A percentile compares a stretch with the other conserved stretches of the same genome.
Conservation (phyloP, 768 basidiomycete genomes). For the Ephemerocybe angulata region DNA sequence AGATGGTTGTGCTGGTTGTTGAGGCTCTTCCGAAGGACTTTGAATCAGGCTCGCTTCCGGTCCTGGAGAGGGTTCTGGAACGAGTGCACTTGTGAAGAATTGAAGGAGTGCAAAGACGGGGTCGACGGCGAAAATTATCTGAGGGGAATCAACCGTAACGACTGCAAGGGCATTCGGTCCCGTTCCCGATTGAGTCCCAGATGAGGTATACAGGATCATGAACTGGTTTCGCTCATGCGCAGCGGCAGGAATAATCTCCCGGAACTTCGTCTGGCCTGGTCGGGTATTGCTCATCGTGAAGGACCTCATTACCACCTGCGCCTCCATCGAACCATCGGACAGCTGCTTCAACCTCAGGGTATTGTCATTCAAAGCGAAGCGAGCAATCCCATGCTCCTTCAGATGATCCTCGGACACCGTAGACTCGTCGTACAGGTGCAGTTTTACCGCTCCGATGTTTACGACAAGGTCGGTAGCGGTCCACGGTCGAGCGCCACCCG, state of each 20-base stretch:
- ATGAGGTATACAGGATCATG: conserved; percentile 84
- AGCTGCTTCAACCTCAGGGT: conserved; percentile 76
- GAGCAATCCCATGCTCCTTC: conserved; percentile 76
- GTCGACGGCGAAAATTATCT: conserved; percentile 88
- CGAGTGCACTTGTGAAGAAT: conserved; percentile 61
- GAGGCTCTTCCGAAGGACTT: background rate
- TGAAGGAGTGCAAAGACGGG: conserved; percentile 85
- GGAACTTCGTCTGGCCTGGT: conserved; percentile 77
- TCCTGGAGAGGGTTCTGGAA: background rate
- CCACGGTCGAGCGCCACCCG: conserved; percentile 40
- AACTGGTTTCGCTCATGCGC: conserved; percentile 87
- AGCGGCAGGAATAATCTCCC: conserved; percentile 93
- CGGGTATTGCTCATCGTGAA: conserved; percentile 89
- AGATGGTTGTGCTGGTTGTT: background rate
- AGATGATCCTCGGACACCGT: conserved; percentile 57
- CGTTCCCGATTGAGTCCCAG: conserved; percentile 49
- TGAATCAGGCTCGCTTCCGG: background rate
- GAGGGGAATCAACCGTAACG: conserved; percentile 87
- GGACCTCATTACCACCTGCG: conserved; percentile 84
- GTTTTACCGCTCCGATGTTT: conserved; percentile 62
- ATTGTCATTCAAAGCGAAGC: conserved; percentile 79
- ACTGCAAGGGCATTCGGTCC: conserved; percentile 60
- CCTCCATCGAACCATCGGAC: conserved; percentile 80
- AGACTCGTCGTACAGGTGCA: conserved; percentile 78
- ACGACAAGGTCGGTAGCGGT: conserved; percentile 72